These are phyloP conservation scores for Avicennia marina DNA, from an alignment of 257 asterid genomes.

Conservation along the genomic window DNA sequence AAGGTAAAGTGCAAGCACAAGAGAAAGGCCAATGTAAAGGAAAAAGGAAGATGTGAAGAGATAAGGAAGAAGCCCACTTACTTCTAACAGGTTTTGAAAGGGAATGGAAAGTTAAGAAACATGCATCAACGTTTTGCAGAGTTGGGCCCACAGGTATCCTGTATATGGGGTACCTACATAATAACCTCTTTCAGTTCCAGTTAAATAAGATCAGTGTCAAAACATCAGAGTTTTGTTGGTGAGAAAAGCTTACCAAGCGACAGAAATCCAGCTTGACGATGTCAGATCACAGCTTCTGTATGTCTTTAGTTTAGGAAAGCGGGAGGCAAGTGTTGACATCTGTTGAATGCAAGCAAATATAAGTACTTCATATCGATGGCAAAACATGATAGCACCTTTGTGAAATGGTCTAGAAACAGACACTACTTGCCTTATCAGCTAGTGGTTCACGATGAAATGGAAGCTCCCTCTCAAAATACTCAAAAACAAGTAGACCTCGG, in stretches of 20 bases:
- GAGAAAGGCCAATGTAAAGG: background rate
- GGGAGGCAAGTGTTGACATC: conserved; percentile 69
- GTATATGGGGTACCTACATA: conserved; percentile 86
- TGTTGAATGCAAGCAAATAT: conserved; percentile 33
- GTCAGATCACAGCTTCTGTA: conserved; percentile 80
- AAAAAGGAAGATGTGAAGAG: background rate
- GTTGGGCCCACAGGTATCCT: conserved; percentile 94
- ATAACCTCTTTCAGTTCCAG: conserved; percentile 11
- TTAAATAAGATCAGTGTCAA: background rate
- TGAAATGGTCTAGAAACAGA: conserved; percentile 6
- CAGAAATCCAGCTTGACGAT: conserved; percentile 84
- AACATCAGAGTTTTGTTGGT: background rate
- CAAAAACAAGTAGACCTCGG: conserved; percentile 62
- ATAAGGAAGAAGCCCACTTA: conserved; percentile 25
- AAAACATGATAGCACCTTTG: background rate
- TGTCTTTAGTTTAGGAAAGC: conserved; percentile 59
- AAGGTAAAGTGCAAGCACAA: no score
- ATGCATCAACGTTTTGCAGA: conserved; percentile 81
- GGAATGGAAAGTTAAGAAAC: conserved; percentile 87
- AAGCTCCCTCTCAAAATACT: conserved; percentile 65
- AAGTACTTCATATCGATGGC: background rate
- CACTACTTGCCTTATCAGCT: conserved; percentile 71
- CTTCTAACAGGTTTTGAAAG: conserved; percentile 62
- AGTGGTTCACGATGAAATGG: conserved; percentile 90
- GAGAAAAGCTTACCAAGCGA: conserved; percentile 67